Evolutionary conservation across 1,139 yeast genomes (phyloP).

Genomic region (Candida pseudocylindracea): DNA sequence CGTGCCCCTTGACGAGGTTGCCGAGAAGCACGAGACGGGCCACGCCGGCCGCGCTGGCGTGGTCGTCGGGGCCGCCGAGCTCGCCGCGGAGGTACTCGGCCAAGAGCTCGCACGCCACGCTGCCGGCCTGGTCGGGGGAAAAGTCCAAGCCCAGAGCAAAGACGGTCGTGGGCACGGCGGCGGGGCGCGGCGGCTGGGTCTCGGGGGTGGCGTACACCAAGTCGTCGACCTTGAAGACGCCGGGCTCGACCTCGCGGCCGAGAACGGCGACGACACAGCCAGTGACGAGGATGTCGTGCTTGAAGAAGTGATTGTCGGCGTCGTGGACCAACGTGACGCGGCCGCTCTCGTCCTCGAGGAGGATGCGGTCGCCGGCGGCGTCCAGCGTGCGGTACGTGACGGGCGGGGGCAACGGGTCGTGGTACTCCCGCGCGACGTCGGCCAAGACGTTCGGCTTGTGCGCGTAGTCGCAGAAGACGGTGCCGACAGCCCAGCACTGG

Average conservation of each 20-base stretch:
- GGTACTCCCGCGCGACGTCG: conserved; percentile 46
- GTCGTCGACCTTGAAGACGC: conserved; percentile 71
- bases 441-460: conserved; percentile 67
- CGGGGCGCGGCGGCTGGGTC: conserved; percentile 22
- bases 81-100: conserved; percentile 58
- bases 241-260: conserved; percentile 73
- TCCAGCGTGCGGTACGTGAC: conserved; percentile 10
- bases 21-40: conserved; percentile 54
- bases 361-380: conserved; percentile 30
- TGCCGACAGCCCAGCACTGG: conserved; percentile 81
- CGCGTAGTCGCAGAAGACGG: conserved; percentile 66
- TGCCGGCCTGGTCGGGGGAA: conserved; percentile 16
- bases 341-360: conserved; percentile 90
- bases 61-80: conserved; percentile 16
- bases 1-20: conserved; percentile 33
- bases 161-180: conserved; percentile 20
- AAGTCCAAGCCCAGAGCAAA: conserved; percentile 56
- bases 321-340: conserved; percentile 58
- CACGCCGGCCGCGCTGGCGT: conserved; percentile 11
- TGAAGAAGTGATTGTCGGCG: conserved; percentile 11
- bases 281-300: conserved; percentile 39
- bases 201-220: conserved; percentile 45
- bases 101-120: conserved; percentile 25
- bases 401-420: conserved; percentile 23
- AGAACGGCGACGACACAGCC: conserved; percentile 72